Evolutionary conservation across 2,329 filamentous ascomycete species (phyloP).

Genomic region (Nemania serpens): DNA sequence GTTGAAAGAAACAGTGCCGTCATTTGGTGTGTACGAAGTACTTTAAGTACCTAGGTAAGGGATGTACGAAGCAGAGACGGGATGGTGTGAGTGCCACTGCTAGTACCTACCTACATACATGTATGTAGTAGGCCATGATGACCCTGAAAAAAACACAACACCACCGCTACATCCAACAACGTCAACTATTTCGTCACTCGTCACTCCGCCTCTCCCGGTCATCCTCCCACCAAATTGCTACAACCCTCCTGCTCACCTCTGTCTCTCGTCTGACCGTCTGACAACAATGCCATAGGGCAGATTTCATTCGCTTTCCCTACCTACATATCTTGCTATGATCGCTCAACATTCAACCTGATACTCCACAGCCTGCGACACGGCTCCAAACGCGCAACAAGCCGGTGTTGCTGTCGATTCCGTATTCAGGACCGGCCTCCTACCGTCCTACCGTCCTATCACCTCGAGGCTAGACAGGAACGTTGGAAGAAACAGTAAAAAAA

Average conservation of each 20-base stretch:
- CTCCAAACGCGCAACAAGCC: slow-evolving; percentile 4
- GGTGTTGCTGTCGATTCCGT: slow-evolving; percentile 7
- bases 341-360: not conserved
- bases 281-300: slow-evolving; percentile 16
- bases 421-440: not conserved
- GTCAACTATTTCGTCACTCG: not conserved
- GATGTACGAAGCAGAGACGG: too few species aligned
- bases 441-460: too few species aligned
- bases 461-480: too few species aligned
- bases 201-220: slow-evolving; percentile 11
- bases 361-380: not conserved
- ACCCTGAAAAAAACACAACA: too few species aligned
- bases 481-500: too few species aligned
- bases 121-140: not conserved
- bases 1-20: too few species aligned
- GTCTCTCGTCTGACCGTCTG: not conserved
- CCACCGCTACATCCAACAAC: not conserved
- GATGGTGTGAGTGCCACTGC: too few species aligned
- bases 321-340: slow-evolving; percentile 1
- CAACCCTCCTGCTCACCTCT: not conserved
- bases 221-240: slow-evolving; percentile 1
- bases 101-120: not conserved
- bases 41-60: too few species aligned
- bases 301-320: slow-evolving; percentile 22
- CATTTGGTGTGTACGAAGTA: too few species aligned